Percentiles rank a stretch among this genome's conserved stretches.
Conservation (phyloP, 306 rosid species). For the Prunus fruticosa region DNA sequence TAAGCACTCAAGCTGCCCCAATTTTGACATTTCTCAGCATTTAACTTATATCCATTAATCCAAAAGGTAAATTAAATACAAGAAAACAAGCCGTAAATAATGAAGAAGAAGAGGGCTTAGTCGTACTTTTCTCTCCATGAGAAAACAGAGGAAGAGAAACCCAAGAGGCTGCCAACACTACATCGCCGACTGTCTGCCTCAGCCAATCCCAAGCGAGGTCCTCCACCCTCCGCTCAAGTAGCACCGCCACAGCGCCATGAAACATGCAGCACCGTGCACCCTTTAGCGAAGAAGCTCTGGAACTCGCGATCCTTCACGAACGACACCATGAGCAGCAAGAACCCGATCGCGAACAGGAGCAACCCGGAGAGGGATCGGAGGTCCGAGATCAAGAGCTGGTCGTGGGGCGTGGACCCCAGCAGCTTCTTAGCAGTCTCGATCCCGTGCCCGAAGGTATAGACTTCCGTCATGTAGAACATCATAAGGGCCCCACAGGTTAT, state of each 20-base stretch:
- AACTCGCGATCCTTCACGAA: slow-evolving; percentile 77
- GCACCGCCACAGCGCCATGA: slow-evolving; percentile 86
- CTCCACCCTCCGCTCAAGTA: slow-evolving; percentile 82
- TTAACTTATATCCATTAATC: neutral
- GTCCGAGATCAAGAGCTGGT: slow-evolving; percentile 86
- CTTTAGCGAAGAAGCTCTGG: slow-evolving; percentile 81
- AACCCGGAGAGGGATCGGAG: slow-evolving; percentile 90
- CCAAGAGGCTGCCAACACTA: slow-evolving; percentile 78
- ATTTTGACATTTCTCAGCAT: neutral
- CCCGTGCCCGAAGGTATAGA: slow-evolving; percentile 84
- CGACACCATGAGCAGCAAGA: slow-evolving; percentile 82
- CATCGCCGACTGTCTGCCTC: slow-evolving; percentile 84
- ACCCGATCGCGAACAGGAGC: slow-evolving; percentile 75
- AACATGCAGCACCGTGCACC: slow-evolving; percentile 64
- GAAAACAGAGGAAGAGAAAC: slow-evolving; percentile 74
- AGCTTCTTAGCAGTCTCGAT: slow-evolving; percentile 59
- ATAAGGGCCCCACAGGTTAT: slow-evolving; percentile 61
- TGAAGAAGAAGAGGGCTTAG: slow-evolving; percentile 14
- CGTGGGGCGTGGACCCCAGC: slow-evolving; percentile 87
- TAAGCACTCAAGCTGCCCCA: neutral
- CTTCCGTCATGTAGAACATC: slow-evolving; percentile 96
- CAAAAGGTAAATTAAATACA: neutral
- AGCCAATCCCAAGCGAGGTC: slow-evolving; percentile 94
- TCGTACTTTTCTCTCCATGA: slow-evolving; percentile 98
- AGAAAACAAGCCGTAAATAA: neutral